Evolutionary conservation across 345 rosid species (phyloP).

Genomic region (Litchi chinensis): DNA sequence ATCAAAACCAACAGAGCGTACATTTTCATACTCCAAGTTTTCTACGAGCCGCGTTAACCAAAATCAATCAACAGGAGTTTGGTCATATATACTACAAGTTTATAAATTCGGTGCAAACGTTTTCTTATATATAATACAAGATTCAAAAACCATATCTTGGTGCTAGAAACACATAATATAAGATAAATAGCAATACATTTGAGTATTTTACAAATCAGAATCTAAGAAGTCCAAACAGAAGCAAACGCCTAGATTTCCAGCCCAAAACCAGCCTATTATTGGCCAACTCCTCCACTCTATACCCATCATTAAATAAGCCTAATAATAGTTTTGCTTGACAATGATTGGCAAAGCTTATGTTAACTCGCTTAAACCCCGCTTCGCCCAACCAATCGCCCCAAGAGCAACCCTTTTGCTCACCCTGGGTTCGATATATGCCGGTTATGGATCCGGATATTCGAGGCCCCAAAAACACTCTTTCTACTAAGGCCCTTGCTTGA

Average conservation of each 20-base stretch:
- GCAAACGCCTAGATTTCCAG: slow-evolving; percentile 83
- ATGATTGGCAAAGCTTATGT: slow-evolving; percentile 74
- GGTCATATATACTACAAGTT: too few relatives aligned
- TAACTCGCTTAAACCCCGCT: slow-evolving; percentile 47
- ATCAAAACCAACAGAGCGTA: too few relatives aligned
- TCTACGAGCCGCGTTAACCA: too few relatives aligned
- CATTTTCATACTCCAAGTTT: too few relatives aligned
- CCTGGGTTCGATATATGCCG: slow-evolving; percentile 42
- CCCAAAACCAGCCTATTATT: slow-evolving; percentile 67
- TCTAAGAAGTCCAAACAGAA: slow-evolving; percentile 64
- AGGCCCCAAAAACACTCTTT: slow-evolving; percentile 71
- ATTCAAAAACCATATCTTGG: too few relatives aligned
- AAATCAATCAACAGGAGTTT: too few relatives aligned
- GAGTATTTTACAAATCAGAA: slow-evolving; percentile 33
- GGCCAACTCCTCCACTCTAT: slow-evolving; percentile 65
- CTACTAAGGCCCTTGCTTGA: slow-evolving; percentile 65
- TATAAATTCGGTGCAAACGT: too few relatives aligned
- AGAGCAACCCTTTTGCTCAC: slow-evolving; percentile 34
- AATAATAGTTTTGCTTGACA: slow-evolving; percentile 83
- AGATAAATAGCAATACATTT: too few relatives aligned
- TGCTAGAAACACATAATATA: background rate
- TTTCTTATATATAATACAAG: too few relatives aligned
- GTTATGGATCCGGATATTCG: slow-evolving; percentile 56
- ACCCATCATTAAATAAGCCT: slow-evolving; percentile 79
- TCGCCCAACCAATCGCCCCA: slow-evolving; percentile 60